These are phyloP conservation scores for Penicillium italicum DNA, from an alignment of 2,329 filamentous ascomycete species.

Conservation along the genomic window DNA sequence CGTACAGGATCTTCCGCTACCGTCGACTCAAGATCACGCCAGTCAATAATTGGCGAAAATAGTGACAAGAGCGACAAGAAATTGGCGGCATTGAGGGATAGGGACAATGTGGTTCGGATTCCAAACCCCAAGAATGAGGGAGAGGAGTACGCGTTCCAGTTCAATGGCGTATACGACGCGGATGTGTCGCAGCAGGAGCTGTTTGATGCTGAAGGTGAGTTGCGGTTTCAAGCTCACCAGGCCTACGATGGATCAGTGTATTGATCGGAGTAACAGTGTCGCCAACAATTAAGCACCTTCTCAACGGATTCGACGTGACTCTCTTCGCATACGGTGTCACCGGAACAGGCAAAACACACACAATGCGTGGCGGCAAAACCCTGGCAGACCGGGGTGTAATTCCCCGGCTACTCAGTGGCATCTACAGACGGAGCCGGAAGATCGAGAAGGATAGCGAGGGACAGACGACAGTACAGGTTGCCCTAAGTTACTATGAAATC, in stretches of 20 bases:
- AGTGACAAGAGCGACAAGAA: constrained; percentile 14
- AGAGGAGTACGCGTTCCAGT: constrained; percentile 90
- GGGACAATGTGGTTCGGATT: constrained; percentile 72
- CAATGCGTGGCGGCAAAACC: constrained; percentile 87
- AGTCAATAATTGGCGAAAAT: constrained; percentile 26
- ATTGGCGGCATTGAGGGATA: constrained; percentile 46
- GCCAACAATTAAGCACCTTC: constrained; percentile 85
- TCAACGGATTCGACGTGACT: constrained; percentile 77
- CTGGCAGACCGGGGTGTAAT: constrained; percentile 84
- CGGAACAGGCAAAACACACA: constrained; percentile 91
- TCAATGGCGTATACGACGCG: constrained; percentile 87
- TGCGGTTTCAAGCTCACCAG: background rate
- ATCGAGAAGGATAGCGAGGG: constrained; percentile 73
- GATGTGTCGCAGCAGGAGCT: constrained; percentile 77
- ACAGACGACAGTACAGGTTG: constrained; percentile 66
- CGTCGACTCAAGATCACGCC: constrained; percentile 19
- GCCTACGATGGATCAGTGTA: background rate
- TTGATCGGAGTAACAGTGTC: constrained; percentile 58
- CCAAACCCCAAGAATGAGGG: constrained; percentile 89
- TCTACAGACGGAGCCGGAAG: constrained; percentile 83
- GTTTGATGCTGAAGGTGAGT: constrained; percentile 81
- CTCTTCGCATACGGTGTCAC: constrained; percentile 93
- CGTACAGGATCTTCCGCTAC: constrained; percentile 53
- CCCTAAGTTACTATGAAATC: constrained; percentile 90
- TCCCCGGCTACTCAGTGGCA: constrained; percentile 74